phyloP scores from a whole-genome alignment of 2,329 filamentous ascomycete genomes.

The Fusarium sp. region DNA sequence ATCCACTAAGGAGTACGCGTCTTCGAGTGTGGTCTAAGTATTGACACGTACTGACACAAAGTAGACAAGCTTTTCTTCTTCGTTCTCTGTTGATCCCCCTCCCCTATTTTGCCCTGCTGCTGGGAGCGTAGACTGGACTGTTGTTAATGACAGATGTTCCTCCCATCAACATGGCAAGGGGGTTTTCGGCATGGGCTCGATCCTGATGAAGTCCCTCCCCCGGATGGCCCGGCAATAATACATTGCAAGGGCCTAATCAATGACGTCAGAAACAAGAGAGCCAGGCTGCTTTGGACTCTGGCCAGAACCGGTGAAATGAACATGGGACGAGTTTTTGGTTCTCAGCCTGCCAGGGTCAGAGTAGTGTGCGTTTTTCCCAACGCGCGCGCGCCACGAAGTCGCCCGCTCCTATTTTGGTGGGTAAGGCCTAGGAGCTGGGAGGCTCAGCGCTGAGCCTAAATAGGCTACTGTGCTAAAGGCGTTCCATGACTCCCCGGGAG shows the following conservation, averaged over 20 bases:
- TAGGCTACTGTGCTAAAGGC: slow-evolving; percentile 25
- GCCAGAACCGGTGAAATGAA: slow-evolving; percentile 31
- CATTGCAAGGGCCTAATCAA: slow-evolving; percentile 26
- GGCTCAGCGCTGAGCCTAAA: slow-evolving; percentile 33
- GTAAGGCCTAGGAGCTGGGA: slow-evolving; percentile 2
- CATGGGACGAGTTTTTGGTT: slow-evolving; percentile 41
- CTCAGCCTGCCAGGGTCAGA: slow-evolving; percentile 28
- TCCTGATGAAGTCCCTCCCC: slow-evolving; percentile 7
- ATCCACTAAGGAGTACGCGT: slow-evolving; percentile 27
- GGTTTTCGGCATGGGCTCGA: slow-evolving; percentile 1
- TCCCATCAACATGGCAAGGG: background rate
- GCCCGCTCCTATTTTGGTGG: slow-evolving; percentile 27
- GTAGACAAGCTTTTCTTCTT: slow-evolving; percentile 23
- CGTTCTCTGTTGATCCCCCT: slow-evolving; percentile 11
- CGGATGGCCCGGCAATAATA: slow-evolving; percentile 38
- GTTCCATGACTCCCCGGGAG: slow-evolving; percentile 24
- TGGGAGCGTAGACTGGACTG: background rate
- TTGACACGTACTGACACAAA: slow-evolving; percentile 18
- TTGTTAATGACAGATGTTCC: background rate
- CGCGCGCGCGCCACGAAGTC: slow-evolving; percentile 31
- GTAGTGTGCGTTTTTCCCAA: slow-evolving; percentile 26
- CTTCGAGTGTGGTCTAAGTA: slow-evolving; percentile 16
- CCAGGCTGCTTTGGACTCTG: slow-evolving; percentile 21
- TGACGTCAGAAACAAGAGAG: slow-evolving; percentile 39
- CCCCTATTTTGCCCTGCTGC: background rate